phyloP scores from a whole-genome alignment of 2,329 filamentous ascomycete species.

The Phialocephala subalpina region DNA sequence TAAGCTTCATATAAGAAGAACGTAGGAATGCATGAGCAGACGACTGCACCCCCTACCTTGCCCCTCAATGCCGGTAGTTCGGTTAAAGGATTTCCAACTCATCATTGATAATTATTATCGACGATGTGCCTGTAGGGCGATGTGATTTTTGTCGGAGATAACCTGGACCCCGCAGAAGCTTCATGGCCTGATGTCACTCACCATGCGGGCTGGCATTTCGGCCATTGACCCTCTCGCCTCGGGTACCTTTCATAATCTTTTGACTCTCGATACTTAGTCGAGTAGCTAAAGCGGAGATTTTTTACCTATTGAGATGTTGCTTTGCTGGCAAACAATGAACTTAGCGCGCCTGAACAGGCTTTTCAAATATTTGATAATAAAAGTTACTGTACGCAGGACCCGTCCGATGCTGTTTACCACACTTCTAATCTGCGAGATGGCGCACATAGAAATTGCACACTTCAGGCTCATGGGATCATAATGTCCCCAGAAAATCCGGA shows the following conservation, averaged over 20 bases:
- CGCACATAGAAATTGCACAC: too few species aligned
- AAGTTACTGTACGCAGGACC: background rate
- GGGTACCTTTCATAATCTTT: background rate
- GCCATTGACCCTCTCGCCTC: background rate
- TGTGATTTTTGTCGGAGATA: background rate
- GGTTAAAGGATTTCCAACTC: background rate
- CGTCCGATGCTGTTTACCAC: background rate
- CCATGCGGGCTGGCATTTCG: background rate
- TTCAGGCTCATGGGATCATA: too few species aligned
- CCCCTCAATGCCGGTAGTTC: background rate
- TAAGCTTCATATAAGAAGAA: background rate
- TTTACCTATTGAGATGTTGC: too few species aligned
- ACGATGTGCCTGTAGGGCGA: background rate
- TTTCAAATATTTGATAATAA: background rate
- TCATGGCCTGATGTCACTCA: background rate
- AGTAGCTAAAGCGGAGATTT: too few species aligned
- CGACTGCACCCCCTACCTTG: background rate
- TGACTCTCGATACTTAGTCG: too few species aligned
- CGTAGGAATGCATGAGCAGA: too few species aligned
- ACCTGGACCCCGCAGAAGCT: background rate
- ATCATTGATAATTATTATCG: background rate
- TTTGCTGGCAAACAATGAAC: too few species aligned
- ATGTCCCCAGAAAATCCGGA: too few species aligned
- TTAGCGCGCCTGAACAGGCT: background rate
- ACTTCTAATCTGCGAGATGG: background rate